A percentile compares a stretch with the other conserved stretches of the same genome.
Evolutionary conservation across 768 basidiomycete species (phyloP).

Genomic region (Daedaleopsis sinensis): DNA sequence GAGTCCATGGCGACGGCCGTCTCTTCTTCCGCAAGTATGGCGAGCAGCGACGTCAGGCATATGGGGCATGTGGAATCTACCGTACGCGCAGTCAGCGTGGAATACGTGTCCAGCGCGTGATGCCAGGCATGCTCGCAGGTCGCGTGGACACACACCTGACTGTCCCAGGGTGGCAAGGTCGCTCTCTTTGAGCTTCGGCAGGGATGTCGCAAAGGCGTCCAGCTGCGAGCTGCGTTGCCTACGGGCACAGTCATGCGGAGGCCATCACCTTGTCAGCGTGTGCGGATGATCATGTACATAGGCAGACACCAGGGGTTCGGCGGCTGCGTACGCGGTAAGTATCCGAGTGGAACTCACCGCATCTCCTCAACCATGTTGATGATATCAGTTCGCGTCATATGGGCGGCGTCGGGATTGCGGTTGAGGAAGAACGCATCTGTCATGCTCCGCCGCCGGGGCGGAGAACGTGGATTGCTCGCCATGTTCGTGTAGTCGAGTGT

Average conservation of each 20-base stretch:
- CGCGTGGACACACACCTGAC: conserved; percentile 12
- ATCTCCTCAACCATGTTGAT: conserved; percentile 3
- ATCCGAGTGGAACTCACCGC: conserved; percentile 10
- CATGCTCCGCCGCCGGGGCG: conserved; percentile 23
- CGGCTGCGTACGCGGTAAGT: neutral
- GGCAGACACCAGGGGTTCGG: too few species aligned
- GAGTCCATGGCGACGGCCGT: conserved; percentile 76
- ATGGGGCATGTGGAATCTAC: conserved; percentile 76
- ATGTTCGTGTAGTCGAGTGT: neutral
- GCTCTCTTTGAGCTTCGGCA: conserved; percentile 28
- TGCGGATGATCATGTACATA: too few species aligned
- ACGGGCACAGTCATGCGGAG: neutral
- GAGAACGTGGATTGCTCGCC: conserved; percentile 1
- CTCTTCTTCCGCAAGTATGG: conserved; percentile 76
- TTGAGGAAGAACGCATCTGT: conserved; percentile 18
- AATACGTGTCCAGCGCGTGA: neutral
- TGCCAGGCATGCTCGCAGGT: neutral
- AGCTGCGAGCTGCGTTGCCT: conserved; percentile 13
- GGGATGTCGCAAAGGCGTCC: conserved; percentile 7
- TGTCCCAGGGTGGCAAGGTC: conserved; percentile 25
- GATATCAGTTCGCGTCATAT: conserved; percentile 2
- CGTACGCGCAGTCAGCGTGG: neutral
- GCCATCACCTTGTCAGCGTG: neutral
- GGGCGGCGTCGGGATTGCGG: conserved; percentile 11
- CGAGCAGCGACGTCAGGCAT: conserved; percentile 70